Conservation (phyloP, 2,329 filamentous ascomycete genomes). For the Colletotrichum gloeosporioides region DNA sequence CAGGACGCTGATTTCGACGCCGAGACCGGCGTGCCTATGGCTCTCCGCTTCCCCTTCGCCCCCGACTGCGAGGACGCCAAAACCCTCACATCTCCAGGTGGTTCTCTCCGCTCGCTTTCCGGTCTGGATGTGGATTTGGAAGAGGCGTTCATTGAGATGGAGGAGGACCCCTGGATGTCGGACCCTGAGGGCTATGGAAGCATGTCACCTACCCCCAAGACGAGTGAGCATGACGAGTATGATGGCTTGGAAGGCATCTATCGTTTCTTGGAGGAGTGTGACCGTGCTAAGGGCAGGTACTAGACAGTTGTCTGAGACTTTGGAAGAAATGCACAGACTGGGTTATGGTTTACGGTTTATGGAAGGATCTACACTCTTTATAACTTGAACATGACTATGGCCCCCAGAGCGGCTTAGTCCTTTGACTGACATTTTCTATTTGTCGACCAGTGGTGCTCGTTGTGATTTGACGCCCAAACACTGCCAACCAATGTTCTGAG, state of each 20-base stretch:
- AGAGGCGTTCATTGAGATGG: slow-evolving; percentile 47
- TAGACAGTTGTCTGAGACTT: background rate
- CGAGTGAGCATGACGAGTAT: slow-evolving; percentile 52
- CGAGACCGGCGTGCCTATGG: slow-evolving; percentile 72
- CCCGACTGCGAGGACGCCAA: slow-evolving; percentile 50
- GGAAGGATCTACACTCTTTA: slow-evolving; percentile 27
- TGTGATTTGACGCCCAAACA: background rate
- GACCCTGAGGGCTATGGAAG: slow-evolving; percentile 54
- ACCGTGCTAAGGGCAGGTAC: slow-evolving; percentile 42
- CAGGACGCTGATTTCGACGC: slow-evolving; percentile 79
- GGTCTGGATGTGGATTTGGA: slow-evolving; percentile 37
- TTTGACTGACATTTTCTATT: slow-evolving; percentile 25
- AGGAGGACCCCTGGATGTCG: slow-evolving; percentile 55
- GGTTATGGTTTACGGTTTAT: background rate
- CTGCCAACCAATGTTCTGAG: background rate
- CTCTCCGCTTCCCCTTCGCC: slow-evolving; percentile 86
- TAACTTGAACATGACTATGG: background rate
- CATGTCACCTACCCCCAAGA: slow-evolving; percentile 48
- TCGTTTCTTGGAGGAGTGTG: slow-evolving; percentile 63
- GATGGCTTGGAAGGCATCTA: slow-evolving; percentile 64
- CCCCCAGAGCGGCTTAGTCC: background rate
- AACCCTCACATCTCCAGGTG: slow-evolving; percentile 50
- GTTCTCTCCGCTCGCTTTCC: slow-evolving; percentile 50
- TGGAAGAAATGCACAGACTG: background rate
- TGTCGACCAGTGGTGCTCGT: background rate